Conservation (phyloP, 2,329 filamentous ascomycete genomes). For the Polychaeton citri region DNA sequence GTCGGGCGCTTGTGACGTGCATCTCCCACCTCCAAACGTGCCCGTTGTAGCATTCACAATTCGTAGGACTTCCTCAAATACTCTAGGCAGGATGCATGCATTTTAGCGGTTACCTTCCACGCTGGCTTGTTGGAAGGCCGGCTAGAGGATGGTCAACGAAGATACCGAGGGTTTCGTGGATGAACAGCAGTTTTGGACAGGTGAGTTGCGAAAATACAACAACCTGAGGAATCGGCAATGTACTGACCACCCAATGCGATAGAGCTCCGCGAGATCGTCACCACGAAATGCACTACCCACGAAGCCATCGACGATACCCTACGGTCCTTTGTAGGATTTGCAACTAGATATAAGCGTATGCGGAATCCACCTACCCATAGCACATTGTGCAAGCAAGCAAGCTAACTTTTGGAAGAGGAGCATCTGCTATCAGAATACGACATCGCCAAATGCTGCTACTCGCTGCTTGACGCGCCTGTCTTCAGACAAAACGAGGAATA, state of each 20-base stretch:
- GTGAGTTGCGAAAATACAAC: constrained; percentile 46
- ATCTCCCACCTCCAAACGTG: no score
- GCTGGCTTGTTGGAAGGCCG: background rate
- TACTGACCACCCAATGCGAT: no score
- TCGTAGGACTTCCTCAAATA: no score
- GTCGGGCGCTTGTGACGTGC: no score
- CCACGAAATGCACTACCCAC: constrained; percentile 44
- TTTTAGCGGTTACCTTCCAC: constrained; percentile 7
- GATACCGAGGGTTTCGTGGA: constrained; percentile 56
- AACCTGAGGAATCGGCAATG: no score
- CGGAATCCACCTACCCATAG: constrained; percentile 2
- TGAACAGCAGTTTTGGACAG: constrained; percentile 81
- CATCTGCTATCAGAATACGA: constrained; percentile 67
- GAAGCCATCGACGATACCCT: constrained; percentile 71
- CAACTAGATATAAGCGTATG: constrained; percentile 55
- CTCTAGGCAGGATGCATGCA: background rate
- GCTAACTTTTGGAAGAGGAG: constrained; percentile 38
- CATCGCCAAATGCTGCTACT: constrained; percentile 65
- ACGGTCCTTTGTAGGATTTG: constrained; percentile 69
- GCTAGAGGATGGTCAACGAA: constrained; percentile 47
- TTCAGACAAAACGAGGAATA: constrained; percentile 69
- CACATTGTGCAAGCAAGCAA: constrained; percentile 1
- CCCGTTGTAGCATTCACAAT: no score
- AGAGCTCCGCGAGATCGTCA: constrained; percentile 57
- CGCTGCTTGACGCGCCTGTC: constrained; percentile 60